Base-by-base conservation (phyloP, 2,329 filamentous ascomycete species). In the Apiospora koreana region DNA sequence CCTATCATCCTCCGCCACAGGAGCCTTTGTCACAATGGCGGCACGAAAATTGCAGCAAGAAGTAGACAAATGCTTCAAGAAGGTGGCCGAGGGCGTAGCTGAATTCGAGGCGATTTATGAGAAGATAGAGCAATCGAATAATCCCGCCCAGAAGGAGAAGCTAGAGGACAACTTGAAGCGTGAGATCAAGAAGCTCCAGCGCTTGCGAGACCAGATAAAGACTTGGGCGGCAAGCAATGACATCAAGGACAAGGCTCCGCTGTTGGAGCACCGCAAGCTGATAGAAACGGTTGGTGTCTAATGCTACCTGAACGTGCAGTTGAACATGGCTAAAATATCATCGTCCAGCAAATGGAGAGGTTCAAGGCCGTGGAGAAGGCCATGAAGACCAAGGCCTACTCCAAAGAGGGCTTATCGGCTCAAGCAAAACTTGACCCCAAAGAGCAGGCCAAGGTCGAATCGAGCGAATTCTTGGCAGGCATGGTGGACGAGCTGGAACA, bases 361-460 rank as follows among this genome's bases (percentile, higher is more conserved):
- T 99, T 99, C 89, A 99, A 99, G 86, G 95, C 95, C n/a, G 96
- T 99, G 68, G 96, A 99, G 83, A 99, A 99, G 86, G 96, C 97
- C 79, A 98, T 99, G 96, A 99, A 99, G 87, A 99, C 96, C 70
- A 99, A 99, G 83, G 96, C 96, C 72, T 99, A 97, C 84, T 98
- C 96, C 73, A 98, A 99, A 86, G 96, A 98, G 83, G 96, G 96
- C 62, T 85, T 99, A 74, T 96, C 94, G 73, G 93, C 95, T 68
- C 94, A 94, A 35, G 92, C 94, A 67, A 97, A 97, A 82, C 88
- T 98, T 74, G 96, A 99, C 83, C 96, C 96, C n/a, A 97, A 95
- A 80, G 96, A 98, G 81, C 94, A 97, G 81, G 95, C 97, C 80
- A 97, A 97, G 83, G 86, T 93, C 72, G 95, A 98, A 77, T 88